Conservation (phyloP, 2,329 filamentous ascomycete genomes). For the Alternaria arbusti region DNA sequence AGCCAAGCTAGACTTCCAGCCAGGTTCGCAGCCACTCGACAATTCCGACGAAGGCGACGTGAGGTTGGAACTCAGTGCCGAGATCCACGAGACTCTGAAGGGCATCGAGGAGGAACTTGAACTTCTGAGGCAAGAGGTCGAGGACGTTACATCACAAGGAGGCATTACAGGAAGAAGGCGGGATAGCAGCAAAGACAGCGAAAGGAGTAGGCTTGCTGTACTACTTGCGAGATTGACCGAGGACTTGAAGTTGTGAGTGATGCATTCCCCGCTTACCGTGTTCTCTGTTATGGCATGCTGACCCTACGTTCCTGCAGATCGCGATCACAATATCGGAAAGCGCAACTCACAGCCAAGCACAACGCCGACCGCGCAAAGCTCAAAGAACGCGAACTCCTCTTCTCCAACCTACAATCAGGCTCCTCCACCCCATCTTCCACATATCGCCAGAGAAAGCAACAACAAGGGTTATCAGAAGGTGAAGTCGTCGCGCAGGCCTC, state of each 20-base stretch:
- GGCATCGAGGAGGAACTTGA: conserved; percentile 85
- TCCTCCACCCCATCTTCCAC: conserved; percentile 42
- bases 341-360: conserved; percentile 79
- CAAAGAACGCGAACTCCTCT: conserved; percentile 77
- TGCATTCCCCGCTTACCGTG: background rate
- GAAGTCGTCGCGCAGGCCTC: conserved; percentile 77
- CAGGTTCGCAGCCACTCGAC: conserved; percentile 65
- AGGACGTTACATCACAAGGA: conserved; percentile 64
- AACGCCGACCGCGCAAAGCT: conserved; percentile 75
- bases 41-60: conserved; percentile 66
- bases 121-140: conserved; percentile 76
- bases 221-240: conserved; percentile 69
- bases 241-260: conserved; percentile 73
- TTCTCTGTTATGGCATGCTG: background rate
- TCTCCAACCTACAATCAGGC: conserved; percentile 66
- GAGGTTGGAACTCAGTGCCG: conserved; percentile 75
- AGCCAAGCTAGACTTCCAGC: conserved; percentile 65
- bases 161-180: conserved; percentile 46
- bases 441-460: conserved; percentile 45
- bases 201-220: conserved; percentile 70
- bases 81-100: conserved; percentile 80
- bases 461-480: conserved; percentile 68
- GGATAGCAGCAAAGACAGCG: conserved; percentile 64
- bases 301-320: conserved; percentile 49
- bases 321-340: conserved; percentile 76